These are phyloP conservation scores for Mortierella sp. DNA, from an alignment of 371 early-diverging fungal species.

Conservation along the genomic window DNA sequence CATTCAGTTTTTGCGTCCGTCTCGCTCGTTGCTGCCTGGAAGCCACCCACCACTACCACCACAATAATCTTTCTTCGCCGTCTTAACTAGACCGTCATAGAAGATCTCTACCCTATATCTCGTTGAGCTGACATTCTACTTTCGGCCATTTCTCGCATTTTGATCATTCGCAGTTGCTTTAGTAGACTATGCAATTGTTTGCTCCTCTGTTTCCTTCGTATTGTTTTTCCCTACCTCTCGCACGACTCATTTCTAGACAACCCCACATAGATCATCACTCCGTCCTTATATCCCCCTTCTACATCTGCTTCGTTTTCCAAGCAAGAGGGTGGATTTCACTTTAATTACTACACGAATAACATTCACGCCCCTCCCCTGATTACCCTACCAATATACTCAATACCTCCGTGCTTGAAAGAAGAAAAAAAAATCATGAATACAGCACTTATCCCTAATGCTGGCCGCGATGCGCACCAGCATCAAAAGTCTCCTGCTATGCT, in stretches of 20 bases:
- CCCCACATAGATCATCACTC: slow-evolving; percentile 6
- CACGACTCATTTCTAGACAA: not conserved
- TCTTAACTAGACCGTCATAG: slow-evolving; percentile 2
- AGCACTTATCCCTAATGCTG: slow-evolving; percentile 6
- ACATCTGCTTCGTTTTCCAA: not conserved
- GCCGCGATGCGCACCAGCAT: not conserved
- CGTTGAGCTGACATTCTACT: slow-evolving; percentile 34
- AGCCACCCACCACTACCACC: not conserved
- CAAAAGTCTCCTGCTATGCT: slow-evolving; percentile 5
- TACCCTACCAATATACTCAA: not conserved
- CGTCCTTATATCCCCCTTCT: not conserved
- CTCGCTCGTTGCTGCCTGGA: not conserved
- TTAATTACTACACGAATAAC: not conserved
- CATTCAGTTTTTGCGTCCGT: not conserved
- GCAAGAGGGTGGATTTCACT: not conserved
- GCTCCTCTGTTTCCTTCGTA: slow-evolving; percentile 3
- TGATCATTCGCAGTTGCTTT: slow-evolving; percentile 1
- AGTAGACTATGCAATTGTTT: slow-evolving; percentile 6
- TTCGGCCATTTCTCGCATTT: slow-evolving; percentile 9
- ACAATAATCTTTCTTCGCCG: too few relatives aligned
- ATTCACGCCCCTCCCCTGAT: not conserved
- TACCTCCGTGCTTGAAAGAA: not conserved
- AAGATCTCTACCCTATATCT: slow-evolving; percentile 18
- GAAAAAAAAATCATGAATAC: slow-evolving; percentile 37
- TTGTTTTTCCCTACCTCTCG: slow-evolving; percentile 1